A percentile compares a stretch with the other conserved stretches of the same genome.
These are phyloP conservation scores for Ocimum tenuiflorum DNA, from an alignment of 257 asterid genomes.

Conservation along the genomic window DNA sequence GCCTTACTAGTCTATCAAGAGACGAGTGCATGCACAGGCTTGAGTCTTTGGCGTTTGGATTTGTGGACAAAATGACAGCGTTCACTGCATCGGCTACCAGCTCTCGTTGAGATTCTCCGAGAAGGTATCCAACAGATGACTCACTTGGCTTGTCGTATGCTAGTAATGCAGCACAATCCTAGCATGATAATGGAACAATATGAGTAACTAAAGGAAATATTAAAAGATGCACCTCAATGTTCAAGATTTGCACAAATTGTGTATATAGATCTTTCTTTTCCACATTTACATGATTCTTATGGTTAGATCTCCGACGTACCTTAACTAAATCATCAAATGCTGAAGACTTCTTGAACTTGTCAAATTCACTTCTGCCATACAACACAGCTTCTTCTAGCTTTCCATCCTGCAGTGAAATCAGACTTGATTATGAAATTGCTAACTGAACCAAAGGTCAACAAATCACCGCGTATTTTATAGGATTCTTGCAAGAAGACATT, in stretches of 20 bases:
- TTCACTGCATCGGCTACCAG: constrained; percentile 92
- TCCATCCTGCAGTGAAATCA: constrained; percentile 41
- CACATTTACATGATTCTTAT: neutral
- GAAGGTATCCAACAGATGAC: constrained; percentile 78
- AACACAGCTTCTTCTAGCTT: constrained; percentile 63
- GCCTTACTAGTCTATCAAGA: constrained; percentile 77
- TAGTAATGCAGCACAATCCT: constrained; percentile 92
- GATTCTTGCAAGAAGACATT: neutral
- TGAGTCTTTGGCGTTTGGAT: constrained; percentile 45
- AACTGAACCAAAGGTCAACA: neutral
- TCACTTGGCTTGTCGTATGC: constrained; percentile 71
- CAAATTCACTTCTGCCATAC: constrained; percentile 63
- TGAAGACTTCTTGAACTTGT: constrained; percentile 48
- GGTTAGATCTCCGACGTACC: constrained; percentile 36
- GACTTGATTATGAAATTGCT: neutral
- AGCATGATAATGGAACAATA: constrained; percentile 5
- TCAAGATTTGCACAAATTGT: neutral
- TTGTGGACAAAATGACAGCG: constrained; percentile 55
- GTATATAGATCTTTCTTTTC: neutral
- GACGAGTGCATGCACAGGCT: constrained; percentile 53
- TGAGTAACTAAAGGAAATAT: neutral
- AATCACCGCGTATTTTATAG: neutral
- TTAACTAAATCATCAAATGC: constrained; percentile 58
- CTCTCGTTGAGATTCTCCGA: constrained; percentile 69
- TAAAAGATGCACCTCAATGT: neutral